phyloP scores from a whole-genome alignment of 2,329 filamentous ascomycete species.

The Fusarium cyanostomum region DNA sequence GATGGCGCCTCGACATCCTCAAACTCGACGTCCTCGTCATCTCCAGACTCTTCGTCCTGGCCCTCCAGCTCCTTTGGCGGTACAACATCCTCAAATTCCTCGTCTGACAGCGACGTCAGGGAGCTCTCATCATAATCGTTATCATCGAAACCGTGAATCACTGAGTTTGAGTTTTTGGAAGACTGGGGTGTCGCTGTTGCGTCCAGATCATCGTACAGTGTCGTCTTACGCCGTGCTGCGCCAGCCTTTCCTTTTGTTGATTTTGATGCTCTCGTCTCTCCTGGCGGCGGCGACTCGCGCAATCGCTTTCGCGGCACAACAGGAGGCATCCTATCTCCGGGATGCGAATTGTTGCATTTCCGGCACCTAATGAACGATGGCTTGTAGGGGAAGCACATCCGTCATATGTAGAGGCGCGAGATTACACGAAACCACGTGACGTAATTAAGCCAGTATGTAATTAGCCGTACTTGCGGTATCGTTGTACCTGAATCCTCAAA shows the following conservation, averaged over 20 bases:
- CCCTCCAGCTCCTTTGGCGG: constrained; percentile 49
- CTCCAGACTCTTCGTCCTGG: constrained; percentile 46
- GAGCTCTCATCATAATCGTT: constrained; percentile 55
- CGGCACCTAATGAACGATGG: neutral
- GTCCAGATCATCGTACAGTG: constrained; percentile 70
- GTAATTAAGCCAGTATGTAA: neutral
- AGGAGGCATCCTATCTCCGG: constrained; percentile 68
- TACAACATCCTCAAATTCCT: constrained; percentile 61
- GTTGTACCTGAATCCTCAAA: too few relatives aligned
- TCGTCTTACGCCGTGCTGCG: constrained; percentile 57
- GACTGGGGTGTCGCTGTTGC: constrained; percentile 56
- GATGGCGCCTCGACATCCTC: constrained; percentile 73
- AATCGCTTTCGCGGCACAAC: constrained; percentile 73
- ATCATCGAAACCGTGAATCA: constrained; percentile 56
- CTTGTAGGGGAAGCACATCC: constrained; percentile 15
- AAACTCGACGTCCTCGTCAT: constrained; percentile 63
- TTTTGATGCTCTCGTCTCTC: constrained; percentile 43
- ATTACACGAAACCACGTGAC: constrained; percentile 36
- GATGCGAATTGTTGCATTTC: constrained; percentile 24
- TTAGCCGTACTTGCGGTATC: neutral
- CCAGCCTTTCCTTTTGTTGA: constrained; percentile 32
- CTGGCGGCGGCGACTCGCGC: constrained; percentile 55
- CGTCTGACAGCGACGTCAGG: constrained; percentile 64
- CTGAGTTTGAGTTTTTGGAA: constrained; percentile 53
- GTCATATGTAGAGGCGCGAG: constrained; percentile 33